phyloP scores from a whole-genome alignment of 345 rosid genomes.

The Hibiscus mutabilis region DNA sequence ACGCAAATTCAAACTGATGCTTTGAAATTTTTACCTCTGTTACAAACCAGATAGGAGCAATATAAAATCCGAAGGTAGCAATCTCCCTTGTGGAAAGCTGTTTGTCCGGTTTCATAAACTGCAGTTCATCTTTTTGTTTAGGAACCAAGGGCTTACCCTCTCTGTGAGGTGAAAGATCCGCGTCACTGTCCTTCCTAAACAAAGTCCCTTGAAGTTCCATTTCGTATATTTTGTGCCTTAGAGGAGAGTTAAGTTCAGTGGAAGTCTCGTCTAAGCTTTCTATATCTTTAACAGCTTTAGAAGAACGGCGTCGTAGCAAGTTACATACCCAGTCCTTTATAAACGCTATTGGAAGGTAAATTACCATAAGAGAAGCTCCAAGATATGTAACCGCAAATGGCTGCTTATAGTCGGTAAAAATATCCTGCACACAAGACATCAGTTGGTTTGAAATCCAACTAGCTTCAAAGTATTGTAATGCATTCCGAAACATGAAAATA shows the following conservation, averaged over 20 bases:
- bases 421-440: slow-evolving; percentile 40
- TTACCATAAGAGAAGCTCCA: slow-evolving; percentile 95
- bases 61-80: slow-evolving; percentile 74
- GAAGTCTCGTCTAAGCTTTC: slow-evolving; percentile 36
- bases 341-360: slow-evolving; percentile 90
- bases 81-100: slow-evolving; percentile 59
- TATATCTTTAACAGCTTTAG: slow-evolving; percentile 39
- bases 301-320: slow-evolving; percentile 36
- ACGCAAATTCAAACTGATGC: too few species aligned
- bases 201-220: slow-evolving; percentile 70
- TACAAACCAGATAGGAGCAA: slow-evolving; percentile 95
- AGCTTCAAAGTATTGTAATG: not conserved
- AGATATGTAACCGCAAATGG: slow-evolving; percentile 99
- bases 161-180: slow-evolving; percentile 39
- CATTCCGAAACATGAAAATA: not conserved
- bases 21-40: too few species aligned
- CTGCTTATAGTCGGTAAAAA: slow-evolving; percentile 37
- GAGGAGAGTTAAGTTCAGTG: slow-evolving; percentile 48
- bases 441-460: not conserved
- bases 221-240: slow-evolving; percentile 49
- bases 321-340: slow-evolving; percentile 77
- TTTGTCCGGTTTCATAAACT: slow-evolving; percentile 38
- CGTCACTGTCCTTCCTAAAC: slow-evolving; percentile 67
- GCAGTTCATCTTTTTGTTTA: slow-evolving; percentile 49
- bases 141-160: slow-evolving; percentile 64